phyloP scores from a whole-genome alignment of 352 stramenopile genomes.

The Elongisporangium undulatum region DNA sequence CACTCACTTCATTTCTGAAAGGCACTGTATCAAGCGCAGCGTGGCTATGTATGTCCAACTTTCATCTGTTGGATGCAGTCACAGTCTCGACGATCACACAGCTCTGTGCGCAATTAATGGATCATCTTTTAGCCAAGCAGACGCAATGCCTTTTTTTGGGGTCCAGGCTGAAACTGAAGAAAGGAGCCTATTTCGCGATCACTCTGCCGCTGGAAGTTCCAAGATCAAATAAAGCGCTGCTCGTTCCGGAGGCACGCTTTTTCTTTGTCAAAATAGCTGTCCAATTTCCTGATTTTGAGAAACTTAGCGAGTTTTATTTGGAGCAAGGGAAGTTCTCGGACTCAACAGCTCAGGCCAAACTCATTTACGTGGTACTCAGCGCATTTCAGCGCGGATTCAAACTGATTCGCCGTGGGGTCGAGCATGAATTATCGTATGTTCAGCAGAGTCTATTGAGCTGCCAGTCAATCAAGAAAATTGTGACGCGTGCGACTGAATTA shows the following conservation, averaged over 20 bases:
- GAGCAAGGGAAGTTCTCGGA: constrained; percentile 29
- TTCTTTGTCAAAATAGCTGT: constrained; percentile 42
- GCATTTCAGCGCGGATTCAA: constrained; percentile 24
- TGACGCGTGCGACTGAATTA: constrained; percentile 17
- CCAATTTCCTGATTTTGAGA: constrained; percentile 26
- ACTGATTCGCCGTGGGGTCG: constrained; percentile 3
- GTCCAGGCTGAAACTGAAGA: constrained; percentile 35
- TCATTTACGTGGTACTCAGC: constrained; percentile 24
- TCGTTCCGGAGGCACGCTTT: constrained; percentile 13
- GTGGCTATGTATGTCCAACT: constrained; percentile 45
- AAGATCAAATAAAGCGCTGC: neutral
- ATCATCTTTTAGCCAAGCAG: constrained; percentile 25
- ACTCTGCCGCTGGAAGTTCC: constrained; percentile 9
- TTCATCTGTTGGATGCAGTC: constrained; percentile 18
- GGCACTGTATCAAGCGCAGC: constrained; percentile 42
- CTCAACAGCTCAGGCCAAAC: constrained; percentile 18
- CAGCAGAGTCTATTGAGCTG: constrained; percentile 5
- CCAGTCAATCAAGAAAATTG: constrained; percentile 16
- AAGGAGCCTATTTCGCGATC: constrained; percentile 37
- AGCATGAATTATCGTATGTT: neutral
- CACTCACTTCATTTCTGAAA: constrained; percentile 40
- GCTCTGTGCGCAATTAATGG: constrained; percentile 47
- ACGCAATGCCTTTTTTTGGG: constrained; percentile 35
- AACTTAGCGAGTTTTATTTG: constrained; percentile 40
- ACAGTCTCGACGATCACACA: constrained; percentile 20